A percentile compares a stretch with the other conserved stretches of the same genome.
phyloP scores from a whole-genome alignment of 257 asterid genomes.

The Nicotiana obtusifolia region DNA sequence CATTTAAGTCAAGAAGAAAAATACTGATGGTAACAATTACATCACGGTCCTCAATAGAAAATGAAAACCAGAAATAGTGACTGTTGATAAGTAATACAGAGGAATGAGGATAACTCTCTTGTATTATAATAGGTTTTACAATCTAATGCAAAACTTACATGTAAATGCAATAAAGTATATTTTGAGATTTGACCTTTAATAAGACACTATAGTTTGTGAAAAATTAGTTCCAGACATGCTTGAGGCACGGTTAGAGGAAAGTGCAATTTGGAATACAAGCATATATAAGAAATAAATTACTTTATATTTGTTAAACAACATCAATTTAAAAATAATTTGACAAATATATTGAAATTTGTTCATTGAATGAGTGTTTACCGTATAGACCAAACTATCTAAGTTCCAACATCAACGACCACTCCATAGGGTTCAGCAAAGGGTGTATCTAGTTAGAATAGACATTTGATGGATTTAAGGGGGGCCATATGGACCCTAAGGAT shows the following conservation, averaged over 20 bases:
- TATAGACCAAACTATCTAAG: not conserved
- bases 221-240: not conserved
- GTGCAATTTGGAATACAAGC: not conserved
- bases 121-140: not conserved
- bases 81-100: not conserved
- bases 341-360: not conserved
- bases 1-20: not conserved
- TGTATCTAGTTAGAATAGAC: not conserved
- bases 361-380: not conserved
- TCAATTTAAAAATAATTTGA: not conserved
- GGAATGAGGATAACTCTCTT: not conserved
- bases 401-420: not conserved
- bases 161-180: not conserved
- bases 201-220: conserved; percentile 3
- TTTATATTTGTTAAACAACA: not conserved
- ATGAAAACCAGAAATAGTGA: not conserved
- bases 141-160: not conserved
- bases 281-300: not conserved
- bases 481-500: not conserved
- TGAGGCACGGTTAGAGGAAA: not conserved
- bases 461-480: not conserved
- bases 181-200: not conserved
- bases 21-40: not conserved
- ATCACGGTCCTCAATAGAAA: not conserved
- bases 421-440: not conserved